Percentiles rank a stretch among this genome's conserved stretches.
Evolutionary conservation across 169 alveolate genomes (phyloP).

Genomic region (Cryptosporidium xiaoi): DNA sequence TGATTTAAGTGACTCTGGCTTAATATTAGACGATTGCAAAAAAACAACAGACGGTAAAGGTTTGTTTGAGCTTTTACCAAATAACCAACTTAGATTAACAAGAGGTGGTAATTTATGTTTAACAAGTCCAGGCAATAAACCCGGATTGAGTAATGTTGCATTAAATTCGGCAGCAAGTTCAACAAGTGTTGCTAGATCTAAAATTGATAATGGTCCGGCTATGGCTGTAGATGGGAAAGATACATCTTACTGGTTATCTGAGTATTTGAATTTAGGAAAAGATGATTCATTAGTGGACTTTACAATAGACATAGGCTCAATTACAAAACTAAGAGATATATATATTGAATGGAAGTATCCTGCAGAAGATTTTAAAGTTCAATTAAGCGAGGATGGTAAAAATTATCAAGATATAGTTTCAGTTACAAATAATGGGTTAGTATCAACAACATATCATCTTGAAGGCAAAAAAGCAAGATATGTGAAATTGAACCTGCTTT

Average conservation of each 20-base stretch:
- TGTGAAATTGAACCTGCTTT: constrained; percentile 13
- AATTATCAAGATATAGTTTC: constrained; percentile 11
- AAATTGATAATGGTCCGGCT: constrained; percentile 47
- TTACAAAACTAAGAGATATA: constrained; percentile 50
- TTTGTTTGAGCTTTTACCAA: constrained; percentile 61
- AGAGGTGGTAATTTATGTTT: constrained; percentile 70
- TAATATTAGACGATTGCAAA: constrained; percentile 64
- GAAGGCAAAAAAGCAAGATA: constrained; percentile 72
- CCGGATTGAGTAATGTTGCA: constrained; percentile 70
- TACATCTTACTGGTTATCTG: constrained; percentile 63
- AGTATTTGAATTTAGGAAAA: background rate
- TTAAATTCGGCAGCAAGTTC: constrained; percentile 70
- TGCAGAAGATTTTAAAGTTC: constrained; percentile 40
- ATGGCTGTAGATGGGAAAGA: constrained; percentile 74
- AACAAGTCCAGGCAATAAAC: constrained; percentile 70
- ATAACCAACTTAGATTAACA: constrained; percentile 53
- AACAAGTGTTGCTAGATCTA: constrained; percentile 24
- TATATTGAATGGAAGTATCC: constrained; percentile 72
- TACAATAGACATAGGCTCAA: constrained; percentile 27
- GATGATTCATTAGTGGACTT: constrained; percentile 27
- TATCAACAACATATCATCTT: constrained; percentile 37
- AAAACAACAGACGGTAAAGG: constrained; percentile 60
- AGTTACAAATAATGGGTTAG: constrained; percentile 40
- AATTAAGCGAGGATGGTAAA: constrained; percentile 55
- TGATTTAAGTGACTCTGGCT: constrained; percentile 1